These are phyloP conservation scores for Clonostachys rosea DNA, from an alignment of 2,329 filamentous ascomycete genomes.

Conservation along the genomic window DNA sequence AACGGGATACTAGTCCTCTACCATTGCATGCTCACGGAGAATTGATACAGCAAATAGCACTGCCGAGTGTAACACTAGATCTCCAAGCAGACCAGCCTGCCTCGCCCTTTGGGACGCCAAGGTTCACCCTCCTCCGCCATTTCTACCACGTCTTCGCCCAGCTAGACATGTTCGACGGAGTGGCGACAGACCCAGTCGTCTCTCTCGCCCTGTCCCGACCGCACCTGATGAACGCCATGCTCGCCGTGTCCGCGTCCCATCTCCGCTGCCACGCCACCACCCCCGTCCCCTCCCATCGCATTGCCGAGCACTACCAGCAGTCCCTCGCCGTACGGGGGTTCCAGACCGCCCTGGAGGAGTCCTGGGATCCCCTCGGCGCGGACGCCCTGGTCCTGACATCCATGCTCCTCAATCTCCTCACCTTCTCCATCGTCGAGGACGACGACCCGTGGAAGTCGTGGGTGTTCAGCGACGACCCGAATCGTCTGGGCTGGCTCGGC, in stretches of 20 bases:
- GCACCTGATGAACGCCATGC: slow-evolving; percentile 11
- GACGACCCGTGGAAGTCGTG: slow-evolving; percentile 6
- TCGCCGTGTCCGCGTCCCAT: slow-evolving; percentile 14
- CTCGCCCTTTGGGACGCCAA: slow-evolving; percentile 8
- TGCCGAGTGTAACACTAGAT: too few species aligned
- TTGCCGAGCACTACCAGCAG: slow-evolving; percentile 11
- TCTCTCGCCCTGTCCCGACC: slow-evolving; percentile 6
- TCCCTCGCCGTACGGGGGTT: slow-evolving; percentile 7
- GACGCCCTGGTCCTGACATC: slow-evolving; percentile 10
- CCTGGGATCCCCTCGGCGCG: slow-evolving; percentile 3
- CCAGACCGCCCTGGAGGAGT: slow-evolving; percentile 6
- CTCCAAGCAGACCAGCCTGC: neutral
- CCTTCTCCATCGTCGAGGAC: slow-evolving; percentile 6
- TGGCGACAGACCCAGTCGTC: slow-evolving; percentile 6
- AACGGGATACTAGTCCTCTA: too few species aligned
- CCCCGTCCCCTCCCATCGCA: slow-evolving; percentile 1
- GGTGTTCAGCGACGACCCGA: slow-evolving; percentile 8
- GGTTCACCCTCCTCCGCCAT: slow-evolving; percentile 8
- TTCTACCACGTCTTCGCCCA: slow-evolving; percentile 5
- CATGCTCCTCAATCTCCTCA: slow-evolving; percentile 12
- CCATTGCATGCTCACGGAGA: too few species aligned
- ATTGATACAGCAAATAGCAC: too few species aligned
- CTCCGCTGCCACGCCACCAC: slow-evolving; percentile 5
- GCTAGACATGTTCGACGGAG: slow-evolving; percentile 1
- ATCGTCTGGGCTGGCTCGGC: slow-evolving; percentile 10